Base-by-base conservation (phyloP, 2,329 filamentous ascomycete genomes). In the Albifimbria verrucaria region DNA sequence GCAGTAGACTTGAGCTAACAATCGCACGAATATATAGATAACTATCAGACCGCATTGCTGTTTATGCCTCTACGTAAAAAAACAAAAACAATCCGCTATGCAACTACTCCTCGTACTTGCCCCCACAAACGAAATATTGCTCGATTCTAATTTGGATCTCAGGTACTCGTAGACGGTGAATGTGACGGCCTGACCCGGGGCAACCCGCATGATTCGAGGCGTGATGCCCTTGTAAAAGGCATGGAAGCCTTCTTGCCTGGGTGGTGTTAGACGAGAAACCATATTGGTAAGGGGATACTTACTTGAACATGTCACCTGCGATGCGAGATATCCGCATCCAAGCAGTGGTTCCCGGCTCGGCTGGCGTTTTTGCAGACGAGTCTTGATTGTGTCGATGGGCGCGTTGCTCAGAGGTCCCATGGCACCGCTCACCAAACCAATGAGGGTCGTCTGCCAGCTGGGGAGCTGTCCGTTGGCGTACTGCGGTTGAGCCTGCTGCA, bases 141-240 rank as follows among this genome's bases (percentile, higher is more conserved):
- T 87, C 65, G 74, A 77, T 75, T 92, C 89, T 58, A 92, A 73
- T 72, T 84, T 86, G 55, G 86, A 82, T 75, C 86, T 90, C 55
- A 92, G 73, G 69, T 69, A 91, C 71, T 92, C 89, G 70, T 92
- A 92, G 60, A 92, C 88, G 72, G 84, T 87, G 55, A 87, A 87
- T 3, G 85, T 87, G 51, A 87, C 85, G 54, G 85, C 94, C 78
- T 99, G 94, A 46, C 94, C 94, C 7, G 94, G 94, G 23, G 94
- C 94, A 51, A 99, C 94, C 66, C 94, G 86, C 92, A 97, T 97
- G 62, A 99, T 89, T 64, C 94, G 85, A 7, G 94, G 94, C 46
- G 94, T 99, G 73, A 99, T 99, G 65, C 94, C 94, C 82, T 97
- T 97, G 80, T 96, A 99, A 76, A 99, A 99, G 47, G 94, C 94